These are phyloP conservation scores for Fraxinus dipetala DNA, from an alignment of 305 asterid species.

Conservation along the genomic window DNA sequence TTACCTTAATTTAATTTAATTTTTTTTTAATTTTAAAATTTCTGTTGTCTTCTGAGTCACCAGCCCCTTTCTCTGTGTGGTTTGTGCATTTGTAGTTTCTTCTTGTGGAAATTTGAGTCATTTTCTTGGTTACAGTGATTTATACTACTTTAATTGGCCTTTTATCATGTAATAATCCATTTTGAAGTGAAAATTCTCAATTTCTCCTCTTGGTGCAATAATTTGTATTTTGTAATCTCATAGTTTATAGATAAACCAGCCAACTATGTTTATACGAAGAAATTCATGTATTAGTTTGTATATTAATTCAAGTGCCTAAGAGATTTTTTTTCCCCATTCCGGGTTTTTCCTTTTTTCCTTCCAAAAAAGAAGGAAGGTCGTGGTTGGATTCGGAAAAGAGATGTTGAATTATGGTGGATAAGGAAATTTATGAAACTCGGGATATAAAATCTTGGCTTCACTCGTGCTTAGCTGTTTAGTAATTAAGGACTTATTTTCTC, in stretches of 20 bases:
- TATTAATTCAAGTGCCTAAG: neutral
- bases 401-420: neutral
- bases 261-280: neutral
- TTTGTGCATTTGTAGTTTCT: conserved; percentile 2
- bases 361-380: neutral
- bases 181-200: neutral
- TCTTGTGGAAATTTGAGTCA: neutral
- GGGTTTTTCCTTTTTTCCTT: neutral
- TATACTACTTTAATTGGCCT: conserved; percentile 18
- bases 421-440: conserved; percentile 5
- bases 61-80: conserved; percentile 2
- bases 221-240: conserved; percentile 2
- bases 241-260: neutral
- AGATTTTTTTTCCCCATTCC: neutral
- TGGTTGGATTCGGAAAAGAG: neutral
- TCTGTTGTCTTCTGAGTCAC: conserved; percentile 10
- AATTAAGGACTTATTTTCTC: neutral
- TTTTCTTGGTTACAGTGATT: conserved; percentile 7
- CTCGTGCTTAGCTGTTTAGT: neutral
- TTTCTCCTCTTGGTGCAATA: neutral
- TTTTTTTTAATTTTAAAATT: conserved; percentile 5
- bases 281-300: neutral
- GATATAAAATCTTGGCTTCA: neutral
- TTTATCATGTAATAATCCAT: neutral
- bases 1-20: conserved; percentile 9